These are phyloP conservation scores for Boletus semigastroideus DNA, from an alignment of 1,284 basidiomycete species.

Conservation along the genomic window DNA sequence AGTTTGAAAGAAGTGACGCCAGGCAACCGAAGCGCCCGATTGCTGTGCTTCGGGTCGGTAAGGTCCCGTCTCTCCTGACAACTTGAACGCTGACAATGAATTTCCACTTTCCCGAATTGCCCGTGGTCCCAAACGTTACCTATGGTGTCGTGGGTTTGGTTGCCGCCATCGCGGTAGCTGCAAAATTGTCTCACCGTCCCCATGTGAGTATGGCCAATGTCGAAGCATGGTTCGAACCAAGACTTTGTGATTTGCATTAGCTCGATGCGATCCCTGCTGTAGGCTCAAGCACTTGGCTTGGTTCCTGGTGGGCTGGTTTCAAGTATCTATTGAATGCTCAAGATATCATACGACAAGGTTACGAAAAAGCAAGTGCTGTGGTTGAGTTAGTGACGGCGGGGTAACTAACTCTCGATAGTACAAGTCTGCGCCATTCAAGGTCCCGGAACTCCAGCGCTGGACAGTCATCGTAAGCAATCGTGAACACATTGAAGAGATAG, in stretches of 20 bases:
- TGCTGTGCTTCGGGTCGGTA: too few relatives aligned
- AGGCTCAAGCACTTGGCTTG: conserved; percentile 14
- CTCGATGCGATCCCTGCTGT: conserved; percentile 17
- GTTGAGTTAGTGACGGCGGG: too few relatives aligned
- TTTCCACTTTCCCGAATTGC: too few relatives aligned
- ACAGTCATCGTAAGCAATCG: conserved; percentile 38
- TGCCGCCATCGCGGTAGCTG: background rate
- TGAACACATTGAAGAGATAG: conserved; percentile 40
- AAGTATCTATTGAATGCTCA: conserved; percentile 4
- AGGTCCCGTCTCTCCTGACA: too few relatives aligned
- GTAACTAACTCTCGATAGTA: background rate
- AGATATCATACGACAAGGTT: conserved; percentile 21
- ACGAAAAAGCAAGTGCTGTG: conserved; percentile 10
- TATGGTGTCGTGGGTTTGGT: background rate
- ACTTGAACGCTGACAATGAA: too few relatives aligned
- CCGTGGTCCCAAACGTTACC: background rate
- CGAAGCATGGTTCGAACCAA: too few relatives aligned
- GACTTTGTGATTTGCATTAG: background rate
- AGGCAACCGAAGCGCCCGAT: too few relatives aligned
- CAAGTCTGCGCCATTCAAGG: conserved; percentile 39
- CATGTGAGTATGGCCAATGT: background rate
- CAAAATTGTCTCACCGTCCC: background rate
- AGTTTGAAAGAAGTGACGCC: too few relatives aligned
- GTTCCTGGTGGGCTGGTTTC: conserved; percentile 16
- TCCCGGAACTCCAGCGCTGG: conserved; percentile 41